These are phyloP conservation scores for Teratosphaeria gauchensis DNA, from an alignment of 2,329 filamentous ascomycete species.

Conservation along the genomic window DNA sequence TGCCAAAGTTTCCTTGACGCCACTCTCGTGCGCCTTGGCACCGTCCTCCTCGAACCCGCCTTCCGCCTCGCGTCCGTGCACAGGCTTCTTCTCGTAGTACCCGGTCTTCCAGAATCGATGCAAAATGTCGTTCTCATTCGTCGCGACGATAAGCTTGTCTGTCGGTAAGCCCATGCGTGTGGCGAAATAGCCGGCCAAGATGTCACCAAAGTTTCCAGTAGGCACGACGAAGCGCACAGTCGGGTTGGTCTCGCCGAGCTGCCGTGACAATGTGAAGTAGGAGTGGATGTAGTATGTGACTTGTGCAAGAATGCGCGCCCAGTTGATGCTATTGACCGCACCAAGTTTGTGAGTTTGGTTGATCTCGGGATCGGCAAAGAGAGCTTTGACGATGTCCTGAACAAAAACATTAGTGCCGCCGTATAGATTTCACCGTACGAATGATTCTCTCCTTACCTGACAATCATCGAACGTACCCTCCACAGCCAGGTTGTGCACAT, in stretches of 20 bases:
- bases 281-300: constrained; percentile 96
- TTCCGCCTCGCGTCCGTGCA: constrained; percentile 47
- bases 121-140: constrained; percentile 96
- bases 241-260: constrained; percentile 52
- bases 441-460: constrained; percentile 46
- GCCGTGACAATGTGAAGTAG: constrained; percentile 69
- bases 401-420: neutral
- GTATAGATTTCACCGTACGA: neutral
- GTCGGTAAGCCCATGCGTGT: constrained; percentile 79
- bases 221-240: constrained; percentile 80
- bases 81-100: constrained; percentile 74
- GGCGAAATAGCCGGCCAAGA: constrained; percentile 88
- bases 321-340: constrained; percentile 96
- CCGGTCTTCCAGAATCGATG: constrained; percentile 90
- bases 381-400: constrained; percentile 81
- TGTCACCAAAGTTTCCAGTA: constrained; percentile 93
- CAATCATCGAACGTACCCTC: constrained; percentile 93
- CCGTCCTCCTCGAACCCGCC: constrained; percentile 47
- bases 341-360: constrained; percentile 77
- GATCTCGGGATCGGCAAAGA: constrained; percentile 77
- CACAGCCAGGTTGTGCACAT: constrained; percentile 87
- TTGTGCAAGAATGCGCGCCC: constrained; percentile 87
- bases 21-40: constrained; percentile 53
- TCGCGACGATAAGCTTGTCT: constrained; percentile 83
- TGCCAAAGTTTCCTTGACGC: constrained; percentile 82